Percentiles rank a stretch among this genome's conserved stretches.
Conservation (phyloP, 116 monocot genomes). For the Papilionanthe hybrid region DNA sequence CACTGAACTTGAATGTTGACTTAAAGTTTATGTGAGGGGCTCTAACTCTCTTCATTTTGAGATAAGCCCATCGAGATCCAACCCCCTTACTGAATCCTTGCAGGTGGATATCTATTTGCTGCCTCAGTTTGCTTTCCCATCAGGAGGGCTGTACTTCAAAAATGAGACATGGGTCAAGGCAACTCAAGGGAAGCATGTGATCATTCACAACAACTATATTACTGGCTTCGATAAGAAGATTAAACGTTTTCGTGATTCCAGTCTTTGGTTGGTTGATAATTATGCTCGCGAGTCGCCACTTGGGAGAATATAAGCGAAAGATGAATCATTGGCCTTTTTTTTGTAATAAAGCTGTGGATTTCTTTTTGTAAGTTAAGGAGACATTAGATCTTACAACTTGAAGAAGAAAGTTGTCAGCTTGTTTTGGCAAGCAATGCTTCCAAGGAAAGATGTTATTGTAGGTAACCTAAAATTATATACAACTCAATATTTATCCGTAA, state of each 20-base stretch:
- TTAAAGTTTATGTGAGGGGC: too few species aligned
- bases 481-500: too few species aligned
- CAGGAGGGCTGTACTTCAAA: constrained; percentile 91
- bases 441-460: too few species aligned
- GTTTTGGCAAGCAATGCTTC: too few species aligned
- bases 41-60: too few species aligned
- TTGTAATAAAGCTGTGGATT: neutral
- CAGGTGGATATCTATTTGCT: constrained; percentile 93
- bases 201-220: constrained; percentile 97
- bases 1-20: too few species aligned
- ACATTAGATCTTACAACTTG: too few species aligned
- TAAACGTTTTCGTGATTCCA: constrained; percentile 51
- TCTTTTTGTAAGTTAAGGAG: too few species aligned
- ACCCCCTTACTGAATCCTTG: neutral
- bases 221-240: constrained; percentile 69
- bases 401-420: too few species aligned
- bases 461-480: too few species aligned
- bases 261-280: constrained; percentile 85
- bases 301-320: constrained; percentile 34
- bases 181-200: constrained; percentile 84
- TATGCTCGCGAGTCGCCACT: constrained; percentile 54
- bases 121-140: constrained; percentile 85
- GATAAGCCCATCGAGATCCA: too few species aligned
- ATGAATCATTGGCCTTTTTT: neutral
- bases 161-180: constrained; percentile 86